Percentiles rank a stretch among this genome's conserved stretches.
These are phyloP conservation scores for Pouteria glomerata DNA, from an alignment of 148 eudicot genomes.

Conservation along the genomic window DNA sequence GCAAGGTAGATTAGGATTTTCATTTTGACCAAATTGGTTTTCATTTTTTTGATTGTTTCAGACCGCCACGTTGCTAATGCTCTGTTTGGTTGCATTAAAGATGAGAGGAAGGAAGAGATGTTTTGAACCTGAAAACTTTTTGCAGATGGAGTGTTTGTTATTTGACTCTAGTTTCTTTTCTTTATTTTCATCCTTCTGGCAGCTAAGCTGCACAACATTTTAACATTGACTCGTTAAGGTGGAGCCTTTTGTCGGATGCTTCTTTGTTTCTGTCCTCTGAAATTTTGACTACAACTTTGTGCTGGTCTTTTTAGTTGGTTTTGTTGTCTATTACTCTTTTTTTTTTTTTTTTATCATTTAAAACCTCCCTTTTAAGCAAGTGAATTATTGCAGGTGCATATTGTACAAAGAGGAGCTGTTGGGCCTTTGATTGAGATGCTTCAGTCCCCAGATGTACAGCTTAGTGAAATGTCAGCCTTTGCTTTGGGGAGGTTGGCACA, in stretches of 20 bases:
- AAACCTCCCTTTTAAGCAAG: too few relatives aligned
- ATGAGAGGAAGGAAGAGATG: neutral
- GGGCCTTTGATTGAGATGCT: constrained; percentile 89
- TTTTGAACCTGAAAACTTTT: neutral
- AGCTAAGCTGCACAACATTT: too few relatives aligned
- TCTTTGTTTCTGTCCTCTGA: constrained; percentile 7
- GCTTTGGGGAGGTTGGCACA: constrained; percentile 98
- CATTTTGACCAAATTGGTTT: neutral
- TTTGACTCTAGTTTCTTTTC: neutral
- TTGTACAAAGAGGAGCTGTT: constrained; percentile 97
- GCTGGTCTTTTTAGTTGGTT: neutral
- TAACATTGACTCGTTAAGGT: neutral
- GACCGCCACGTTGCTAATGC: neutral
- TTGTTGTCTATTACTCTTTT: neutral
- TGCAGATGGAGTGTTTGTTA: neutral
- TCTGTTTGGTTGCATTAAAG: neutral
- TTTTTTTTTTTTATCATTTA: neutral
- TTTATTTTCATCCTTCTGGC: neutral
- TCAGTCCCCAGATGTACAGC: constrained; percentile 67
- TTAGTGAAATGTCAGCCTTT: constrained; percentile 93
- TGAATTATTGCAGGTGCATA: constrained; percentile 58
- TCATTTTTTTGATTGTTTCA: neutral
- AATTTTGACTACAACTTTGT: neutral
- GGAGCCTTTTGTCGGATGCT: neutral
- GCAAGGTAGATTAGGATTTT: constrained; percentile 46